A percentile compares a stretch with the other conserved stretches of the same genome.
phyloP scores from a whole-genome alignment of 73 alveolate species.

The Stentor coeruleus region DNA sequence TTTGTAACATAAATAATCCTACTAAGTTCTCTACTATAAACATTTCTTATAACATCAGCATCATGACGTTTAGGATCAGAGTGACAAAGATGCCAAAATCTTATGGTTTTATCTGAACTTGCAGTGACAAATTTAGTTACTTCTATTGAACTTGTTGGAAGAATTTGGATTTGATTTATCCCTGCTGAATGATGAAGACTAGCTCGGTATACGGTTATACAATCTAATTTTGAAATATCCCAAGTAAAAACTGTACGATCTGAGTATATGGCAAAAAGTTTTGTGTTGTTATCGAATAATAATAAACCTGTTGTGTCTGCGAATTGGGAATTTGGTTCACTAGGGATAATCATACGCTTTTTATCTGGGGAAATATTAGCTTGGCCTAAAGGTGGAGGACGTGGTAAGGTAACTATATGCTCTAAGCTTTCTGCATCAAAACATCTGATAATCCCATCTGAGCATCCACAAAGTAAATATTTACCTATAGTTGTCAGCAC shows the following conservation, averaged over 20 bases:
- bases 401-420: conserved; percentile 81
- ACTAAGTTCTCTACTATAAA: conserved; percentile 66
- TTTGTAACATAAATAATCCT: conserved; percentile 63
- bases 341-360: conserved; percentile 38
- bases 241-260: conserved; percentile 94
- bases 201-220: conserved; percentile 64
- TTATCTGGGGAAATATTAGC: conserved; percentile 64
- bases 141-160: conserved; percentile 42
- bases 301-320: conserved; percentile 81
- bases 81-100: conserved; percentile 72
- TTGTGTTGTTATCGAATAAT: conserved; percentile 58
- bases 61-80: conserved; percentile 33
- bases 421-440: conserved; percentile 76
- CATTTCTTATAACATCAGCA: conserved; percentile 49
- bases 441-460: conserved; percentile 88
- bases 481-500: conserved; percentile 57
- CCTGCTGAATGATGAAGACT: conserved; percentile 82
- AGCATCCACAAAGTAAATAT: conserved; percentile 84
- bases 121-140: conserved; percentile 74
- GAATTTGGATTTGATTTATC: conserved; percentile 58
- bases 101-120: conserved; percentile 67
- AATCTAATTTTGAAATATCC: conserved; percentile 75
- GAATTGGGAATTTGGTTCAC: conserved; percentile 42
- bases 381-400: conserved; percentile 93
- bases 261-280: conserved; percentile 75